Conservation (phyloP, 1,139 yeast species). For the Candida sp. region DNA sequence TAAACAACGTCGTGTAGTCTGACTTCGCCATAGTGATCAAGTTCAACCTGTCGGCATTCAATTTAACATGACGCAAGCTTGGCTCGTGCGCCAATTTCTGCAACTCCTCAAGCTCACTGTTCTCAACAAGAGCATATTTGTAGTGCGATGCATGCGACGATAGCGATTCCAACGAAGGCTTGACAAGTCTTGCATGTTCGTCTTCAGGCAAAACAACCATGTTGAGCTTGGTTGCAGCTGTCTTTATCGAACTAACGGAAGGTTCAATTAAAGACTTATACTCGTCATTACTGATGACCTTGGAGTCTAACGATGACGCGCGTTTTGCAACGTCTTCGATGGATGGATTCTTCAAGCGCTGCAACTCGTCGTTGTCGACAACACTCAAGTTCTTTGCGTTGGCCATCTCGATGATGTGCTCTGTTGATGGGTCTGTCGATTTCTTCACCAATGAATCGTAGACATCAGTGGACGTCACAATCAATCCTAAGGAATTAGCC, state of each 20-base stretch:
- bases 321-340: conserved; percentile 12
- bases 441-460: conserved; percentile 31
- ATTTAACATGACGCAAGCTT: conserved; percentile 34
- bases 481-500: conserved; percentile 37
- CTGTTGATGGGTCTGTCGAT: conserved; percentile 23
- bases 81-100: conserved; percentile 33
- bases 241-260: conserved; percentile 20
- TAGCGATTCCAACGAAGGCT: conserved; percentile 31
- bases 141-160: conserved; percentile 17
- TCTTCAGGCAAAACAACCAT: conserved; percentile 19
- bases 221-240: conserved; percentile 18
- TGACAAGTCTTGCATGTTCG: conserved; percentile 16
- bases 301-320: conserved; percentile 15
- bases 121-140: conserved; percentile 13
- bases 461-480: conserved; percentile 30
- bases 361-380: conserved; percentile 13
- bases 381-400: conserved; percentile 7
- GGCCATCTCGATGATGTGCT: conserved; percentile 36
- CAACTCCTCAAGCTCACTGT: conserved; percentile 21
- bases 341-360: conserved; percentile 12
- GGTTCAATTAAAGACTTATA: conserved; percentile 24
- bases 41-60: conserved; percentile 38
- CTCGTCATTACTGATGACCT: conserved; percentile 18
- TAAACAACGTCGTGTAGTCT: conserved; percentile 41
- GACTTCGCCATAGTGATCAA: conserved; percentile 35